Evolutionary conservation across 2,329 filamentous ascomycete species (phyloP).

Genomic region (Davidsoniella eucalypti): DNA sequence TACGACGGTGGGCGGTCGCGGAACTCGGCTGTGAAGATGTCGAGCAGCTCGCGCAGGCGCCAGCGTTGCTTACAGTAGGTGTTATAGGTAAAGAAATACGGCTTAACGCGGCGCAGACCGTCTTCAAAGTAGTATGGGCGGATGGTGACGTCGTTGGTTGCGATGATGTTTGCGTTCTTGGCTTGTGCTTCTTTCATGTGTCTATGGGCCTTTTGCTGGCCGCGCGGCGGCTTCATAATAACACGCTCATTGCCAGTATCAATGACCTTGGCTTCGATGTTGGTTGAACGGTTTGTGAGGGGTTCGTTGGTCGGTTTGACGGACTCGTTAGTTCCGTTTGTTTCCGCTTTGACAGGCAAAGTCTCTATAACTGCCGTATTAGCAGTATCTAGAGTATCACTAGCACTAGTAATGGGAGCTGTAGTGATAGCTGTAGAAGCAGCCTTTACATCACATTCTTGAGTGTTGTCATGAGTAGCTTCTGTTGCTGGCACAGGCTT

Average conservation of each 20-base stretch:
- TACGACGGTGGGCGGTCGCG: constrained; percentile 74
- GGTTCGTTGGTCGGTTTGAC: constrained; percentile 5
- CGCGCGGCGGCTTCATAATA: constrained; percentile 7
- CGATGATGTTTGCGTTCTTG: constrained; percentile 8
- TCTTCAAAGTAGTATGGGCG: constrained; percentile 69
- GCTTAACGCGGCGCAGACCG: constrained; percentile 64
- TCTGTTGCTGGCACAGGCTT: background rate
- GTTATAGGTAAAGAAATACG: constrained; percentile 90
- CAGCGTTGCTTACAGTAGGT: constrained; percentile 90
- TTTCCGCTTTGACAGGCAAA: background rate
- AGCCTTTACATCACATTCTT: background rate
- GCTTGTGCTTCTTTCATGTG: constrained; percentile 9
- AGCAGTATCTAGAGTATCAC: background rate
- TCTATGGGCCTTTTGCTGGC: constrained; percentile 13
- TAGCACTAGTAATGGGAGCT: background rate
- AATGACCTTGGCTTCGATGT: constrained; percentile 1
- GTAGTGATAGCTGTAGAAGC: no score
- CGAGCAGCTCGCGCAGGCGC: constrained; percentile 63
- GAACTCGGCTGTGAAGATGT: constrained; percentile 86
- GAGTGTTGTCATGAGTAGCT: background rate
- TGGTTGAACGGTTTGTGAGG: constrained; percentile 9
- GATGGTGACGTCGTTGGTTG: constrained; percentile 24
- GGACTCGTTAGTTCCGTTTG: background rate
- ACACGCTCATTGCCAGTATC: constrained; percentile 11
- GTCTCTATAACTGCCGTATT: background rate